Conservation (phyloP, 2,329 filamentous ascomycete species). For the Lomentospora prolificans region DNA sequence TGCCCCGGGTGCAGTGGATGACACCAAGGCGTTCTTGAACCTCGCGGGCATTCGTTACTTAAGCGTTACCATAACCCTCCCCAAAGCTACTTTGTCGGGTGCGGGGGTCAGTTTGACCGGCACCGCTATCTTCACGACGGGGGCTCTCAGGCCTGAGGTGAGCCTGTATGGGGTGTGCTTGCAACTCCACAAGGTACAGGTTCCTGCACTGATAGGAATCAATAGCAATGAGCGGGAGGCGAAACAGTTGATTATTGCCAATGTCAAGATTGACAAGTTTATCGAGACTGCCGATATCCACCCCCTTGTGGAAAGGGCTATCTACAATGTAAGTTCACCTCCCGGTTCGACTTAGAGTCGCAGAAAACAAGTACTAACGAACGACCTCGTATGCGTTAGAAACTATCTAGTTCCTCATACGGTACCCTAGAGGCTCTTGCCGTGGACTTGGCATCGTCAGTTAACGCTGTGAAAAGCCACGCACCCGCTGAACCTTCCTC, state of each 20-base stretch:
- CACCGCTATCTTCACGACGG: conserved; percentile 29
- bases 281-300: conserved; percentile 38
- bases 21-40: conserved; percentile 20
- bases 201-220: conserved; percentile 62
- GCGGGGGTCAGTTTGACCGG: conserved; percentile 44
- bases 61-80: conserved; percentile 45
- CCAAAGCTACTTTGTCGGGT: conserved; percentile 61
- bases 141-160: conserved; percentile 12
- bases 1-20: conserved; percentile 8
- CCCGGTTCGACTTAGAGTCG: neutral
- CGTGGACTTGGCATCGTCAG: conserved; percentile 24
- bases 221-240: conserved; percentile 59
- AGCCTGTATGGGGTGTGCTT: conserved; percentile 25
- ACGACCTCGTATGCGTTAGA: conserved; percentile 22
- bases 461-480: conserved; percentile 7
- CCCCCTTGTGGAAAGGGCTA: conserved; percentile 43
- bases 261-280: conserved; percentile 50
- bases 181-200: conserved; percentile 44
- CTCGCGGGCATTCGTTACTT: conserved; percentile 30
- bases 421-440: conserved; percentile 56
- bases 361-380: neutral
- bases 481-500: neutral
- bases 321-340: conserved; percentile 37
- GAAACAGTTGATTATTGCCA: conserved; percentile 57
- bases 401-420: conserved; percentile 45